Percentiles rank a stretch among this genome's conserved stretches.
phyloP scores from a whole-genome alignment of 2,329 filamentous ascomycete genomes.

The Hypoxylon sp. region DNA sequence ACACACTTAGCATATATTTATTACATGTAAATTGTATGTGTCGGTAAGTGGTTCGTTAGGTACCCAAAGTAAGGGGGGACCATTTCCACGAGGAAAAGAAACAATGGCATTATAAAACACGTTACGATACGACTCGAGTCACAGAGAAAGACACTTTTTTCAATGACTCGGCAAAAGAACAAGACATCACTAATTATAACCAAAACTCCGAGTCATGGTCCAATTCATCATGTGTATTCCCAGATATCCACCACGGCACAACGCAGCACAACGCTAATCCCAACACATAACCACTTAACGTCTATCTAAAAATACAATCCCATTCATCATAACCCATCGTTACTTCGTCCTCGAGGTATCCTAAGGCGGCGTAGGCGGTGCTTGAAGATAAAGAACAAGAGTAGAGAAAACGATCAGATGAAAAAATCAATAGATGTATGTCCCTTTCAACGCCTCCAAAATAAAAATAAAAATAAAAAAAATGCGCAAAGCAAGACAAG shows the following conservation, averaged over 20 bases:
- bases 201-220: too few species aligned
- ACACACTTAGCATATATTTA: too few species aligned
- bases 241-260: slow-evolving; percentile 7
- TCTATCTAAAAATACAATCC: slow-evolving; percentile 28
- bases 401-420: slow-evolving; percentile 7
- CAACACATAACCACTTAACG: not conserved
- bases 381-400: slow-evolving; percentile 12
- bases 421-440: slow-evolving; percentile 3
- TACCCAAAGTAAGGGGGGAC: too few species aligned
- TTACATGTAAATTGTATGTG: too few species aligned
- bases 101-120: too few species aligned
- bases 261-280: not conserved
- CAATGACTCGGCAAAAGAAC: too few species aligned
- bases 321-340: slow-evolving; percentile 26
- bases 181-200: too few species aligned
- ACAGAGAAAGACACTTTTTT: too few species aligned
- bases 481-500: too few species aligned
- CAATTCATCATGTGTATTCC: slow-evolving; percentile 13
- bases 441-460: slow-evolving; percentile 23
- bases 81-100: too few species aligned
- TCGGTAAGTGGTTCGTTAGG: too few species aligned
- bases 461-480: slow-evolving; percentile 27
- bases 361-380: slow-evolving; percentile 11
- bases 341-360: slow-evolving; percentile 15
- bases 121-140: too few species aligned